Conservation (phyloP, 2,329 filamentous ascomycete genomes). For the Colletotrichum lupini region DNA sequence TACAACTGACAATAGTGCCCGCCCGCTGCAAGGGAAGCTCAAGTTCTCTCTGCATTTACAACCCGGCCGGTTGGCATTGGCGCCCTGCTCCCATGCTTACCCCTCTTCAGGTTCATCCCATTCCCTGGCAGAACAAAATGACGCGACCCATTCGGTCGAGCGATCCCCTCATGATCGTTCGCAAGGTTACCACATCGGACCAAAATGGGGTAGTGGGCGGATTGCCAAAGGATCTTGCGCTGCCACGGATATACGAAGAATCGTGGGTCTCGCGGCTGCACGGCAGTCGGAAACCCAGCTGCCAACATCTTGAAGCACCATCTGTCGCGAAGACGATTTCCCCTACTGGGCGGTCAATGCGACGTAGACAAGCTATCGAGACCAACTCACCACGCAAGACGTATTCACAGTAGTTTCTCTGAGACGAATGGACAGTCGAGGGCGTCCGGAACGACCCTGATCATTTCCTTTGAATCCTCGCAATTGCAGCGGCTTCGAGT, state of each 20-base stretch:
- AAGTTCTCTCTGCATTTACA: not conserved
- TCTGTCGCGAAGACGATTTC: not conserved
- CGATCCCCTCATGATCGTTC: conserved; percentile 32
- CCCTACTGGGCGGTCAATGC: conserved; percentile 14
- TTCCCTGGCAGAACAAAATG: conserved; percentile 30
- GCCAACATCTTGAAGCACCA: conserved; percentile 20
- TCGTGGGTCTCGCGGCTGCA: conserved; percentile 22
- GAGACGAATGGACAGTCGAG: not conserved
- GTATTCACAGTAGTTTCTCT: not conserved
- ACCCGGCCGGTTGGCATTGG: conserved; percentile 21
- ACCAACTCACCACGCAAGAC: not conserved
- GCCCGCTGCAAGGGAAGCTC: not conserved
- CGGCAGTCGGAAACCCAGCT: conserved; percentile 7
- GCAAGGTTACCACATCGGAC: conserved; percentile 25
- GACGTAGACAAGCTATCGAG: not conserved
- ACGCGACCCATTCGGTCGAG: conserved; percentile 27
- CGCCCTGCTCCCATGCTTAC: conserved; percentile 21
- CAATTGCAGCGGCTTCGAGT: not conserved
- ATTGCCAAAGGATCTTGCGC: conserved; percentile 24
- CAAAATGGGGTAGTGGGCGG: conserved; percentile 16
- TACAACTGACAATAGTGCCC: not conserved
- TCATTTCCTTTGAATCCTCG: conserved; percentile 22
- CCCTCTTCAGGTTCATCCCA: conserved; percentile 20
- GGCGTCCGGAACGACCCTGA: conserved; percentile 17
- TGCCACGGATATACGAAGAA: conserved; percentile 28